phyloP scores from a whole-genome alignment of 306 rosid genomes.

The Prunus persica region DNA sequence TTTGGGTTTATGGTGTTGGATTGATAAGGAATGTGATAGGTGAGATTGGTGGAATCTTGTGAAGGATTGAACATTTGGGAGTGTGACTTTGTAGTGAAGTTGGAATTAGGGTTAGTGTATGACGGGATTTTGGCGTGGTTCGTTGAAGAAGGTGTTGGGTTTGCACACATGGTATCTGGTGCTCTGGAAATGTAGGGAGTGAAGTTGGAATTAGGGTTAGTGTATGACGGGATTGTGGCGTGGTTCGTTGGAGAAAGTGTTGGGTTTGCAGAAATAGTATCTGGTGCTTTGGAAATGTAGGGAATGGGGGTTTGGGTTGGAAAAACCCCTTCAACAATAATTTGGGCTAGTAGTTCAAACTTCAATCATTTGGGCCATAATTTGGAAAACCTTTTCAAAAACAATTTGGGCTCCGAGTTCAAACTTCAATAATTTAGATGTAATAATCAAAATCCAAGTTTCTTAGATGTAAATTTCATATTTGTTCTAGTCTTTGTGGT shows the following conservation, averaged over 20 bases:
- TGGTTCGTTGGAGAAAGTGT: not conserved
- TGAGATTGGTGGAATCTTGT: conserved; percentile 14
- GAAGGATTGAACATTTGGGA: conserved; percentile 21
- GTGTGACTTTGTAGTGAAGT: not conserved
- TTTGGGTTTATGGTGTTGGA: conserved; percentile 23
- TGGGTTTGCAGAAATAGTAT: not conserved
- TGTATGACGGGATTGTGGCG: not conserved
- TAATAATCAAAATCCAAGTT: not conserved
- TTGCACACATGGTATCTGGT: not conserved
- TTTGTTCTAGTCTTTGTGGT: no score
- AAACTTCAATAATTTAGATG: no score
- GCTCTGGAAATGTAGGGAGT: not conserved
- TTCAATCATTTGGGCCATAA: no score
- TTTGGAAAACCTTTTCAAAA: no score
- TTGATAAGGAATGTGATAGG: conserved; percentile 19
- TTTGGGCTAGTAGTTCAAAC: no score
- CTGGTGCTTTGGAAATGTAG: no score
- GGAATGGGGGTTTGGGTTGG: not conserved
- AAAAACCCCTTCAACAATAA: no score
- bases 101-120: not conserved
- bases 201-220: not conserved
- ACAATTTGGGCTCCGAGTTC: no score
- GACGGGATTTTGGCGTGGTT: not conserved
- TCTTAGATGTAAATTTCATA: not conserved
- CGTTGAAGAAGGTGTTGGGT: not conserved